Conservation (phyloP, 2,329 filamentous ascomycete species). For the Monilinia fructicola region DNA sequence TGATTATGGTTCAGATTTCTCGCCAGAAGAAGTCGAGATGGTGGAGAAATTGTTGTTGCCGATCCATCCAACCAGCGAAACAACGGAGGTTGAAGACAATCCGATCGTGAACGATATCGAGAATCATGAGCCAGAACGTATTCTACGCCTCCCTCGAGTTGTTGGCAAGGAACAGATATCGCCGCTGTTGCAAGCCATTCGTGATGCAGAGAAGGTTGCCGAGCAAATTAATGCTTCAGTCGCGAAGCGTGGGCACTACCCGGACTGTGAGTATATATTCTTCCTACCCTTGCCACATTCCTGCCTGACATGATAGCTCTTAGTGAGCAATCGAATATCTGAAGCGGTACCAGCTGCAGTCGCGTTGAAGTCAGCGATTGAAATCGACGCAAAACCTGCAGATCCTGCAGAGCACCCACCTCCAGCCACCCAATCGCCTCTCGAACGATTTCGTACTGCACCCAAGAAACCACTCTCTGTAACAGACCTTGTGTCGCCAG, state of each 20-base stretch:
- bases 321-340: conserved; percentile 52
- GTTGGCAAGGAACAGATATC: conserved; percentile 42
- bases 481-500: conserved; percentile 81
- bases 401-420: conserved; percentile 13
- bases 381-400: conserved; percentile 5
- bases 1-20: conserved; percentile 65
- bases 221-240: conserved; percentile 36
- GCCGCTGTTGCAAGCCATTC: conserved; percentile 37
- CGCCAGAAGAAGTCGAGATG: conserved; percentile 55
- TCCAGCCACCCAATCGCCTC: conserved; percentile 57
- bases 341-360: background rate
- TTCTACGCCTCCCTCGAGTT: conserved; percentile 44
- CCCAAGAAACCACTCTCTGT: conserved; percentile 81
- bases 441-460: conserved; percentile 75
- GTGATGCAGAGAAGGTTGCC: conserved; percentile 34
- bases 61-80: conserved; percentile 45
- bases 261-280: conserved; percentile 50
- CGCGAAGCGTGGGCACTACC: conserved; percentile 44
- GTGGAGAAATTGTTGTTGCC: conserved; percentile 51
- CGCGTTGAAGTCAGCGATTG: background rate
- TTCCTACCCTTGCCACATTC: conserved; percentile 33
- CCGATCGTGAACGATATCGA: conserved; percentile 38
- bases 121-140: conserved; percentile 39
- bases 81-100: conserved; percentile 37
- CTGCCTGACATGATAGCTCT: conserved; percentile 64